Evolutionary conservation across 2,329 filamentous ascomycete species (phyloP).

Genomic region (Plenodomus lindquistii): DNA sequence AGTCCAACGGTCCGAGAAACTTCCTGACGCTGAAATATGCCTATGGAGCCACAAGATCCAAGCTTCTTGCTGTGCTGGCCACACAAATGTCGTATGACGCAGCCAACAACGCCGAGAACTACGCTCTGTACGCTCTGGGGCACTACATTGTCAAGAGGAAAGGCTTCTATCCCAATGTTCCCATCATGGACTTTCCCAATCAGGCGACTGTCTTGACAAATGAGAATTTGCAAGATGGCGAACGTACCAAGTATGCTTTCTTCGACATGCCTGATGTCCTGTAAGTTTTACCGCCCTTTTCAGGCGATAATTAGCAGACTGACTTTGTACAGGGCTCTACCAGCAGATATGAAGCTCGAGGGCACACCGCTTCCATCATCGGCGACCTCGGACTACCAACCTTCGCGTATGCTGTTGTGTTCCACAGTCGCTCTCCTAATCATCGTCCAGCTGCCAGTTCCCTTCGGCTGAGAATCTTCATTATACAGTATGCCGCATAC

Average conservation of each 20-base stretch:
- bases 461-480: neutral
- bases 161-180: slow-evolving; percentile 35
- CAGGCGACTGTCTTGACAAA: slow-evolving; percentile 37
- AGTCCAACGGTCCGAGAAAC: slow-evolving; percentile 20
- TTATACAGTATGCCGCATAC: too few species aligned
- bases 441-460: neutral
- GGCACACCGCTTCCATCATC: slow-evolving; percentile 27
- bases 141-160: slow-evolving; percentile 35
- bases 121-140: slow-evolving; percentile 38
- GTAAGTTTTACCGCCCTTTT: slow-evolving; percentile 16
- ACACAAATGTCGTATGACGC: slow-evolving; percentile 40
- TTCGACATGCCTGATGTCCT: slow-evolving; percentile 35
- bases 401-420: neutral
- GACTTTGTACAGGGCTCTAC: slow-evolving; percentile 7
- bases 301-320: neutral
- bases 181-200: slow-evolving; percentile 37
- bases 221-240: slow-evolving; percentile 38
- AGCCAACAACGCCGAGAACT: slow-evolving; percentile 41
- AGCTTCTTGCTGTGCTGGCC: slow-evolving; percentile 34
- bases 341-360: slow-evolving; percentile 19
- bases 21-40: slow-evolving; percentile 35
- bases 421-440: neutral
- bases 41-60: slow-evolving; percentile 39
- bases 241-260: slow-evolving; percentile 31
- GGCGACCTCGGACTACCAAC: slow-evolving; percentile 5